Conservation (phyloP, 176 grass and related monocot genomes). For the Avena atlantica region DNA sequence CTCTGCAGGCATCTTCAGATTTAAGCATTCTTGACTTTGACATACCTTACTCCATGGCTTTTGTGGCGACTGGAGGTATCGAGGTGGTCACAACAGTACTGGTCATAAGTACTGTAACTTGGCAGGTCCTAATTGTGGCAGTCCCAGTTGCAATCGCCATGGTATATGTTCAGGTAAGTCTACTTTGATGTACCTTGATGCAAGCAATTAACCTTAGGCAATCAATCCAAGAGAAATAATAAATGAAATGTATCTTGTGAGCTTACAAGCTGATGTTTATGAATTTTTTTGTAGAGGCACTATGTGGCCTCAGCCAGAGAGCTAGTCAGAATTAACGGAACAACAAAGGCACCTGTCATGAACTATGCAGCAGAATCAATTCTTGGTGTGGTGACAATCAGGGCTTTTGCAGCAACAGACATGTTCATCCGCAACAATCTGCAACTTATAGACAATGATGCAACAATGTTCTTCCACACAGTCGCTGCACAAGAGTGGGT, state of each 20-base stretch:
- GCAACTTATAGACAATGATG: constrained; percentile 79
- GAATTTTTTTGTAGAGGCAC: constrained; percentile 65
- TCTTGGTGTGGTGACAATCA: constrained; percentile 75
- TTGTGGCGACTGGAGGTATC: constrained; percentile 50
- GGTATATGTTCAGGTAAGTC: constrained; percentile 75
- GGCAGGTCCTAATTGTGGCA: constrained; percentile 83
- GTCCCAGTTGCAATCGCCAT: constrained; percentile 67
- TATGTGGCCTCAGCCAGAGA: constrained; percentile 86
- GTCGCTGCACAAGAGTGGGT: constrained; percentile 93
- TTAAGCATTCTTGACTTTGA: constrained; percentile 94
- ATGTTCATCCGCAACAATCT: constrained; percentile 75
- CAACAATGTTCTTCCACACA: constrained; percentile 84
- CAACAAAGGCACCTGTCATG: constrained; percentile 92
- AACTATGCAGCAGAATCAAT: constrained; percentile 87
- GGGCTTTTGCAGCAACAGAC: constrained; percentile 66
- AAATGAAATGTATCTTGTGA: not conserved
- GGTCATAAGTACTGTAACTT: constrained; percentile 78
- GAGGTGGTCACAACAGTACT: constrained; percentile 54
- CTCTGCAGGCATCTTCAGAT: constrained; percentile 90
- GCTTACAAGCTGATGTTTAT: constrained; percentile 22
- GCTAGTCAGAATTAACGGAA: constrained; percentile 94
- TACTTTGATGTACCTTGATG: constrained; percentile 14
- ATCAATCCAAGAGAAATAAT: not conserved
- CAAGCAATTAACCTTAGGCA: not conserved
- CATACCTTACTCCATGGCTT: constrained; percentile 89